Percentiles rank a stretch among this genome's conserved stretches.
These are phyloP conservation scores for Trypanosomatidae sp. DNA, from an alignment of 208 protist species.

Conservation along the genomic window DNA sequence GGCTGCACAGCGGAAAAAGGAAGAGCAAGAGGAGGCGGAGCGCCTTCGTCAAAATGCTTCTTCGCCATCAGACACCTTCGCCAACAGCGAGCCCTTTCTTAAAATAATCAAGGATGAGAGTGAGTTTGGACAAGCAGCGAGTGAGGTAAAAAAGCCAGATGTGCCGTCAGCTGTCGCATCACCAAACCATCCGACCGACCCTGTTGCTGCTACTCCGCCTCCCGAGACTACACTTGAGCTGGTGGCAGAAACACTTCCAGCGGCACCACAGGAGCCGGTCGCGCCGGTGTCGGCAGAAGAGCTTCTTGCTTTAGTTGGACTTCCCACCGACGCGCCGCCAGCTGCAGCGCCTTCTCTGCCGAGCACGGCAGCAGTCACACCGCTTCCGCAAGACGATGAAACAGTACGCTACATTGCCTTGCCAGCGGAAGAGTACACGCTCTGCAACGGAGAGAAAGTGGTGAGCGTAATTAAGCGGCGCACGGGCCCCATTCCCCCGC, in stretches of 20 bases:
- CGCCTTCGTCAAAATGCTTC: conserved; percentile 10
- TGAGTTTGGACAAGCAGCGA: conserved; percentile 34
- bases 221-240: conserved; percentile 1
- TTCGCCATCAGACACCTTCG: conserved; percentile 5
- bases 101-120: conserved; percentile 66
- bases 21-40: conserved; percentile 24
- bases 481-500: conserved; percentile 57
- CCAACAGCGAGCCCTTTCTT: conserved; percentile 43
- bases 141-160: conserved; percentile 12
- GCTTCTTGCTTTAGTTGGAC: conserved; percentile 63
- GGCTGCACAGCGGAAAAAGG: conserved; percentile 25
- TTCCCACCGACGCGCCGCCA: conserved; percentile 16
- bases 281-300: conserved; percentile 45
- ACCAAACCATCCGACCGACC: too few species aligned
- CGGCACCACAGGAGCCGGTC: too few species aligned
- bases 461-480: conserved; percentile 57
- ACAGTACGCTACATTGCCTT: conserved; percentile 44
- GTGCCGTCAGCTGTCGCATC: too few species aligned
- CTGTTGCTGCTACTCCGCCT: conserved; percentile 2
- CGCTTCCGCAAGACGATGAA: conserved; percentile 13
- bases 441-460: conserved; percentile 64
- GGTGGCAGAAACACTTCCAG: too few species aligned
- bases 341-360: conserved; percentile 2
- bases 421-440: conserved; percentile 75
- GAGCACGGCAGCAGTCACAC: conserved; percentile 4